Conservation (phyloP, 352 stramenopile species). For the Halophytophthora batemanensis region DNA sequence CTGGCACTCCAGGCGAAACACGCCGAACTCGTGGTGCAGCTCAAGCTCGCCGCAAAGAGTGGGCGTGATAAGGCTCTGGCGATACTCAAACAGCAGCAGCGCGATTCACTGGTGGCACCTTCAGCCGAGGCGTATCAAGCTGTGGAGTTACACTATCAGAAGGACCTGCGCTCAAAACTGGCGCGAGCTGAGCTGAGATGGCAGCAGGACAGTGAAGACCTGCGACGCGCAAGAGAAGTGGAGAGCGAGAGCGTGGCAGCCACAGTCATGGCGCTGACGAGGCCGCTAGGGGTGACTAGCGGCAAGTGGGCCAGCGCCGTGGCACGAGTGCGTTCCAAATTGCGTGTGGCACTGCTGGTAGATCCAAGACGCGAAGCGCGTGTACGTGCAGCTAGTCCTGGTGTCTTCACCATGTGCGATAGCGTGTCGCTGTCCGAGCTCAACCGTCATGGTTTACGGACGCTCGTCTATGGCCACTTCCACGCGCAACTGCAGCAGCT, state of each 20-base stretch:
- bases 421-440: conserved; percentile 29
- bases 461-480: conserved; percentile 45
- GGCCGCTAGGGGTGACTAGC: conserved; percentile 62
- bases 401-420: conserved; percentile 32
- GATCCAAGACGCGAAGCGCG: conserved; percentile 19
- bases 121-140: conserved; percentile 28
- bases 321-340: conserved; percentile 42
- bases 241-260: conserved; percentile 68
- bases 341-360: conserved; percentile 47
- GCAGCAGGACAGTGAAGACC: conserved; percentile 65
- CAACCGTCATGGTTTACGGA: conserved; percentile 22
- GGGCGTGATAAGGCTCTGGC: conserved; percentile 26
- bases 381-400: conserved; percentile 12
- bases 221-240: conserved; percentile 51
- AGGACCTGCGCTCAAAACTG: conserved; percentile 33
- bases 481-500: conserved; percentile 33
- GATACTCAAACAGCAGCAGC: conserved; percentile 28
- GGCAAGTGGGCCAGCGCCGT: conserved; percentile 70
- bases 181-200: conserved; percentile 43
- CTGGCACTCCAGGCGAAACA: conserved; percentile 48
- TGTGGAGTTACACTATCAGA: conserved; percentile 29
- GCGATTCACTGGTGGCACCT: conserved; percentile 21
- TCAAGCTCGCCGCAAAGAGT: conserved; percentile 29
- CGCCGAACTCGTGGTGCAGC: conserved; percentile 19
- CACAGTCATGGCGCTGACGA: conserved; percentile 75